Conservation (phyloP, 2,329 filamentous ascomycete genomes). For the Aspergillus thermomutatus region DNA sequence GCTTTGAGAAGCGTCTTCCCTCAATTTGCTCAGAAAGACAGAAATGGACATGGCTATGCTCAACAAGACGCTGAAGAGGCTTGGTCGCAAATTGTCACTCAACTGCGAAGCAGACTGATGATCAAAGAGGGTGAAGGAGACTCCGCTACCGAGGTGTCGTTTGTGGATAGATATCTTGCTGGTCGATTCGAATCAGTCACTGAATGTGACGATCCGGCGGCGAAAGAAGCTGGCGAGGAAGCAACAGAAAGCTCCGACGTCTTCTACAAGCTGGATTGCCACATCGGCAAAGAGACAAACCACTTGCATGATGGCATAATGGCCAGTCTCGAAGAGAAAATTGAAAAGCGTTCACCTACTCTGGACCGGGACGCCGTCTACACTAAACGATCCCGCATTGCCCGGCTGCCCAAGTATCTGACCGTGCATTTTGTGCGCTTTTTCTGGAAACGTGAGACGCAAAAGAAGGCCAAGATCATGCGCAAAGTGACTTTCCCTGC, state of each 20-base stretch:
- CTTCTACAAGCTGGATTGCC: constrained; percentile 93
- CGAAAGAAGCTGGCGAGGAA: constrained; percentile 71
- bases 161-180: constrained; percentile 86
- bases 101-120: constrained; percentile 74
- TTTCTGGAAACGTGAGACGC: constrained; percentile 92
- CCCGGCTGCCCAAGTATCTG: constrained; percentile 88
- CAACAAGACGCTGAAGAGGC: constrained; percentile 98
- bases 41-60: constrained; percentile 79
- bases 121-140: constrained; percentile 51
- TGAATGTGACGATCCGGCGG: constrained; percentile 77
- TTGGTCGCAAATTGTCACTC: constrained; percentile 90
- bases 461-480: constrained; percentile 99
- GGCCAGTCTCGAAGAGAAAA: constrained; percentile 76
- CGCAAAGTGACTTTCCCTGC: constrained; percentile 95
- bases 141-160: constrained; percentile 58
- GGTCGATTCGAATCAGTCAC: constrained; percentile 76
- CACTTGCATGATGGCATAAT: constrained; percentile 86
- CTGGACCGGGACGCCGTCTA: constrained; percentile 78
- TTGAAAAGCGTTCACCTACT: constrained; percentile 81
- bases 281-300: constrained; percentile 83
- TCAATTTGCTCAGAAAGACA: constrained; percentile 87
- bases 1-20: constrained; percentile 77
- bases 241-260: constrained; percentile 64
- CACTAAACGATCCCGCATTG: constrained; percentile 87
- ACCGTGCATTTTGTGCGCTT: constrained; percentile 97